Conservation (phyloP, 2,329 filamentous ascomycete species). For the Beauveria sp. region DNA sequence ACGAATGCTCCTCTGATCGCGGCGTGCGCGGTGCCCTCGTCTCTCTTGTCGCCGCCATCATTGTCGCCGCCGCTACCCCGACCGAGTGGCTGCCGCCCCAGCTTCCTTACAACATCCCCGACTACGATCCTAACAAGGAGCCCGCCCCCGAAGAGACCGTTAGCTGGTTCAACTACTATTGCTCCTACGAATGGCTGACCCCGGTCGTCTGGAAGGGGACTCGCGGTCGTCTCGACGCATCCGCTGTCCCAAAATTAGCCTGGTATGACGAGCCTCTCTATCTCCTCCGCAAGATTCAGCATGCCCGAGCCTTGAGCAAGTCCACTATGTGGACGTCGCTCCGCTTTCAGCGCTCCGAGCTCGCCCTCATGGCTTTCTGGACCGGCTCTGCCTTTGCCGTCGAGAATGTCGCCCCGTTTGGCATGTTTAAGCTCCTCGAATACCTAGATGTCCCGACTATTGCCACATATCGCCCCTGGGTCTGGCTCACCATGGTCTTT, state of each 20-base stretch:
- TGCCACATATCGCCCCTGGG: slow-evolving; percentile 39
- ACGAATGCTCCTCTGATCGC: slow-evolving; percentile 22
- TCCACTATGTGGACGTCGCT: slow-evolving; percentile 39
- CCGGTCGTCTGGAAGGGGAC: slow-evolving; percentile 32
- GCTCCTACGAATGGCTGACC: slow-evolving; percentile 31
- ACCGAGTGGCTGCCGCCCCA: slow-evolving; percentile 43
- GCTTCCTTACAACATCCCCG: slow-evolving; percentile 30
- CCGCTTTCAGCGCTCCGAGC: slow-evolving; percentile 34
- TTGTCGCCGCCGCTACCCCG: slow-evolving; percentile 37
- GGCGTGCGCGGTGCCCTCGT: slow-evolving; percentile 28
- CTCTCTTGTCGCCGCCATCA: slow-evolving; percentile 29
- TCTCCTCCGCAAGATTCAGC: slow-evolving; percentile 35
- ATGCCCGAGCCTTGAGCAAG: slow-evolving; percentile 34
- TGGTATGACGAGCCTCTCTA: slow-evolving; percentile 49
- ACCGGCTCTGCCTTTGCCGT: slow-evolving; percentile 29
- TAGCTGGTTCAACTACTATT: slow-evolving; percentile 45
- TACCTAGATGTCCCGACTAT: slow-evolving; percentile 40
- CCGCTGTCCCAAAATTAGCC: slow-evolving; percentile 40
- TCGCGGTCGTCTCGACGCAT: slow-evolving; percentile 35
- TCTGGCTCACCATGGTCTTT: slow-evolving; percentile 49
- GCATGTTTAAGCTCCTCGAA: slow-evolving; percentile 44
- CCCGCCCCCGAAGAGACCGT: slow-evolving; percentile 45
- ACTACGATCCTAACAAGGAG: slow-evolving; percentile 26
- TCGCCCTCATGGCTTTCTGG: slow-evolving; percentile 39
- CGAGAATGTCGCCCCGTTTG: slow-evolving; percentile 46